Conservation (phyloP, 768 basidiomycete genomes). For the Leccinum sublutescens region DNA sequence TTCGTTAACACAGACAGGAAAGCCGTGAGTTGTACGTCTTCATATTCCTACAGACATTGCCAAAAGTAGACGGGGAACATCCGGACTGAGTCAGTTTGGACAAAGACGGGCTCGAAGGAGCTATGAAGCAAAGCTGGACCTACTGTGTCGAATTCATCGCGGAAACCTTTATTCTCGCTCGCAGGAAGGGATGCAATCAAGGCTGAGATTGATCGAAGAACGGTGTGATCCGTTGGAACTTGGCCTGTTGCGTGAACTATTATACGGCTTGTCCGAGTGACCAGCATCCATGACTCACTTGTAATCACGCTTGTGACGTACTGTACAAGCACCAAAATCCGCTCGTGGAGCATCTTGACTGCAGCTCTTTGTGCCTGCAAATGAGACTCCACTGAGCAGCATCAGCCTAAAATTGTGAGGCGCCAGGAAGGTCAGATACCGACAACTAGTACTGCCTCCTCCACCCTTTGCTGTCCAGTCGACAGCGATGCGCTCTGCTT, state of each 20-base stretch:
- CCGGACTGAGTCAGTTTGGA: not conserved
- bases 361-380: constrained; percentile 91
- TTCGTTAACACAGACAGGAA: constrained; percentile 88
- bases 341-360: constrained; percentile 93
- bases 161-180: constrained; percentile 77
- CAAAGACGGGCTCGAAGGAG: not conserved
- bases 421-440: constrained; percentile 30
- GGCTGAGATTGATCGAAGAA: constrained; percentile 81
- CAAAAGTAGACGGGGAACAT: constrained; percentile 1
- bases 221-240: constrained; percentile 73
- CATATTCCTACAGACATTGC: constrained; percentile 70
- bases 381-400: constrained; percentile 76
- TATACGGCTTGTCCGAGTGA: not conserved
- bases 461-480: constrained; percentile 92
- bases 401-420: constrained; percentile 1
- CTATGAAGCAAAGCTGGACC: constrained; percentile 18
- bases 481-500: constrained; percentile 97
- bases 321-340: constrained; percentile 80
- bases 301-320: constrained; percentile 78
- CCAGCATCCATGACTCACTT: constrained; percentile 44
- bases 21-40: constrained; percentile 90
- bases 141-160: constrained; percentile 88
- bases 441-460: constrained; percentile 76
- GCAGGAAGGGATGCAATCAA: constrained; percentile 87
- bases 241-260: constrained; percentile 45